Base-by-base conservation (phyloP, 2,329 filamentous ascomycete species). In the Podosphaera xanthii region DNA sequence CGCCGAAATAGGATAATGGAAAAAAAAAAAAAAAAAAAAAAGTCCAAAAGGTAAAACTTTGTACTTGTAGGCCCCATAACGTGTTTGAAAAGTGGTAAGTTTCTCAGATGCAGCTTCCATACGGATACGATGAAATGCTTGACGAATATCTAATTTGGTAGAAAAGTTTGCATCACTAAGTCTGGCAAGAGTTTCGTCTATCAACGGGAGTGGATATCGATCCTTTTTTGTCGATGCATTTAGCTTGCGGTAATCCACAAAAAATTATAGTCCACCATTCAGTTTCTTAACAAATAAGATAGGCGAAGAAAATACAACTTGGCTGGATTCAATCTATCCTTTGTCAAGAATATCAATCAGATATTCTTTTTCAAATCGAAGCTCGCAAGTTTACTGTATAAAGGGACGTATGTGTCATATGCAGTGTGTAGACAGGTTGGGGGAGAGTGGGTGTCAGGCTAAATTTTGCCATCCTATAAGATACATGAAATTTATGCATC, bases 171-270 rank as follows among this genome's bases (percentile, higher is more conserved):
- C 55, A 3, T 44, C 8, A 44, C n/a, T n/a, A 2, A 57, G 3
- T 42, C 35, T 57, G 22, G 33, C 35, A n/a, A 44, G 30, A 12
- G 22, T 22, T 22, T 22, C 22, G 1, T 22, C 22, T 22, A 22
- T 22, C 22, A 22, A 22, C 22, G 22, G 22, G 22, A 22, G 22
- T 22, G 22, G 22, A 22, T 22, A 22, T 22, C 22, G 22, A 22
- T 22, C 22, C 34, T 57, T 58, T 53, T 34, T 58, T 60, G 59
- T 60, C n/a, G 57, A 22, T 12, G 42, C 42, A 46, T 46, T 46
- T 3, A 46, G 42, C 42, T 46, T 46, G 2, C 42, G 42, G 42
- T 46, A 46, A 4, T 46, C 42, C 2, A 46, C 42, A 46, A 3
- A 46, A 46, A 46, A 46, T 46, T n/a, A n/a, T 46, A 46, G 42